phyloP scores from a whole-genome alignment of 1,284 basidiomycete genomes.

The Omphalotus olearius region DNA sequence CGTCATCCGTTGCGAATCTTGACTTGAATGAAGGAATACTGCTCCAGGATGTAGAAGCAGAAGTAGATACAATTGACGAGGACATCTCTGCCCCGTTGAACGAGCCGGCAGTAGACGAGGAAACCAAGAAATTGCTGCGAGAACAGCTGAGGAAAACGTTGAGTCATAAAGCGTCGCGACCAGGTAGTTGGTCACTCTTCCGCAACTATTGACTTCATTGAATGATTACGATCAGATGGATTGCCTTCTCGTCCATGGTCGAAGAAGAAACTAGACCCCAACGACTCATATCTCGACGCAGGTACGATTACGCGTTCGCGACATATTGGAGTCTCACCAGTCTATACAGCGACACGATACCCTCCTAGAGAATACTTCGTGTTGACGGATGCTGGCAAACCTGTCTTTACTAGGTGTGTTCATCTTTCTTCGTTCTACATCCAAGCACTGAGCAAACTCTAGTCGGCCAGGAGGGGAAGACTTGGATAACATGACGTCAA shows the following conservation, averaged over 20 bases:
- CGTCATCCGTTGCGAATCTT: constrained; percentile 62
- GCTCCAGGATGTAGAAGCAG: constrained; percentile 58
- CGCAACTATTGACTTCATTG: neutral
- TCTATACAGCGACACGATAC: constrained; percentile 40
- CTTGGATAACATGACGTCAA: constrained; percentile 67
- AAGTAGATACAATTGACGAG: constrained; percentile 45
- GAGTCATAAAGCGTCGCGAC: constrained; percentile 31
- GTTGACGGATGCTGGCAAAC: constrained; percentile 93
- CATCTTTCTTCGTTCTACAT: constrained; percentile 1
- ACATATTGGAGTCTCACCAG: constrained; percentile 6
- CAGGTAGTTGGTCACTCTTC: constrained; percentile 25
- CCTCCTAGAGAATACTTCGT: constrained; percentile 83
- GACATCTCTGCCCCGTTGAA: constrained; percentile 41
- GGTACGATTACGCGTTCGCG: constrained; percentile 11
- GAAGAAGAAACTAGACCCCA: constrained; percentile 1
- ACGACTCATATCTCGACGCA: constrained; percentile 10
- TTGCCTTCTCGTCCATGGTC: constrained; percentile 2
- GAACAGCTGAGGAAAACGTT: constrained; percentile 68
- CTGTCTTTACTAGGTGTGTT: constrained; percentile 79
- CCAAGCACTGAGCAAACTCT: constrained; percentile 8
- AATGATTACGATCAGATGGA: neutral
- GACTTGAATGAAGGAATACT: constrained; percentile 63
- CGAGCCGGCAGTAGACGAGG: constrained; percentile 41
- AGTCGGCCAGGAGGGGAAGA: constrained; percentile 52
- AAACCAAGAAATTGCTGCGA: constrained; percentile 59